These are phyloP conservation scores for Fraxinus angustifolia DNA, from an alignment of 305 asterid species.

Conservation along the genomic window DNA sequence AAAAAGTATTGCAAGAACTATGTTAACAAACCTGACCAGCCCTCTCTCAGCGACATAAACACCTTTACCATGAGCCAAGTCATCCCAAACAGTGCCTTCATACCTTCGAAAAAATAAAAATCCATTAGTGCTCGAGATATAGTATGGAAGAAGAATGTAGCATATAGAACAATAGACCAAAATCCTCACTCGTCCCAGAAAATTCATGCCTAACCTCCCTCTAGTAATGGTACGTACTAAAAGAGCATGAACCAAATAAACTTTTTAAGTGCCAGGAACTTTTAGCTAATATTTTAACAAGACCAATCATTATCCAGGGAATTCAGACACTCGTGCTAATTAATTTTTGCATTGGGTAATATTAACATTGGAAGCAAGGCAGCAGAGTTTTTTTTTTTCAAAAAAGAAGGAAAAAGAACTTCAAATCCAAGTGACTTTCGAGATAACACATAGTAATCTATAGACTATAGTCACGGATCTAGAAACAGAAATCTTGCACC, in stretches of 20 bases:
- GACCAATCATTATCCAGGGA: background rate
- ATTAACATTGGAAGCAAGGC: background rate
- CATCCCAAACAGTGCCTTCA: slow-evolving; percentile 99
- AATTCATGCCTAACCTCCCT: background rate
- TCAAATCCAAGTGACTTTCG: background rate
- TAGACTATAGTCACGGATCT: background rate
- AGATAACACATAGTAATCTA: background rate
- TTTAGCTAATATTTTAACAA: background rate
- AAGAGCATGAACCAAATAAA: background rate
- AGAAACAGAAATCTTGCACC: background rate
- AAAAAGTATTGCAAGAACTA: background rate
- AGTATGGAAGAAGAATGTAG: background rate
- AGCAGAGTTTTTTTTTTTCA: background rate
- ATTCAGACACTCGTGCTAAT: background rate
- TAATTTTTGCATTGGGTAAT: background rate
- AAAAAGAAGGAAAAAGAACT: background rate
- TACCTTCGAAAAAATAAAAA: slow-evolving; percentile 44
- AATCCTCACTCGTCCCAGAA: background rate
- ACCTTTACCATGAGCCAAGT: slow-evolving; percentile 95
- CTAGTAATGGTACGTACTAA: background rate
- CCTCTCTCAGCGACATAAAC: slow-evolving; percentile 78
- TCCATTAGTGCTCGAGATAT: slow-evolving; percentile 15
- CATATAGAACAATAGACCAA: background rate
- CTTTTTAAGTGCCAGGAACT: background rate
- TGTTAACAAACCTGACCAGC: slow-evolving; percentile 71